Base-by-base conservation (phyloP, 2,329 filamentous ascomycete species). In the Venturia carpophila region DNA sequence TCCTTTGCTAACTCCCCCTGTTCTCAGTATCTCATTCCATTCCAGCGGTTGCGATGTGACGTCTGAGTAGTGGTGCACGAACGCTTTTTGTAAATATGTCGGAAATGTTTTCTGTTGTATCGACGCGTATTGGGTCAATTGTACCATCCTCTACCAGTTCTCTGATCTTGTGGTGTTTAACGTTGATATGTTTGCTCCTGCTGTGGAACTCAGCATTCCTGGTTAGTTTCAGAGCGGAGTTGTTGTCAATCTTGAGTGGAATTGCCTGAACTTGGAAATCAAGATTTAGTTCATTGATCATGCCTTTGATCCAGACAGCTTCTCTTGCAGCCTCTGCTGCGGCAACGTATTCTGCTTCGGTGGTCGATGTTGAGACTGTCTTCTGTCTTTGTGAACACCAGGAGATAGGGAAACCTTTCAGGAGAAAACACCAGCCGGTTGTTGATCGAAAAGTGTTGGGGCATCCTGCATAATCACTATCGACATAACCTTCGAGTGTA, bases 301-400 rank as follows among this genome's bases (percentile, higher is more conserved):
- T 30, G 10, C 24, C 45, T 30, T 55, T 30, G 3, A 60, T 5
- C 66, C 62, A 67, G 24, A 52, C 41, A 9, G 42, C 66, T 56
- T 67, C 65, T 47, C 61, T 64, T 17, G 24, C 34, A 2, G 62
- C 66, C 11, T 67, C 24, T n/a, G 21, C 65, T 4, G 17, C n/a
- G 17, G 61, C 65, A 5, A 67, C 41, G 49, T 67, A 67, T 27
- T 67, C 65, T 19, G 66, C 65, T 27, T 67, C 66, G 1, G 5
- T 34, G 4, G 65, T 49, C 34, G 60, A 58, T 61, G 69, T 49
- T 5, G 70, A 67, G 13, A 70, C 68, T 0, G 55, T 68, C 19
- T 43, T 27, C 43, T 71, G 67, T 60, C 68, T 37, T 56, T 71
- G 69, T 11, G 63, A 70, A 9, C 41, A 68, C 70, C 61, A 72